Conservation (phyloP, 2,329 filamentous ascomycete genomes). For the Thelonectria discophora region DNA sequence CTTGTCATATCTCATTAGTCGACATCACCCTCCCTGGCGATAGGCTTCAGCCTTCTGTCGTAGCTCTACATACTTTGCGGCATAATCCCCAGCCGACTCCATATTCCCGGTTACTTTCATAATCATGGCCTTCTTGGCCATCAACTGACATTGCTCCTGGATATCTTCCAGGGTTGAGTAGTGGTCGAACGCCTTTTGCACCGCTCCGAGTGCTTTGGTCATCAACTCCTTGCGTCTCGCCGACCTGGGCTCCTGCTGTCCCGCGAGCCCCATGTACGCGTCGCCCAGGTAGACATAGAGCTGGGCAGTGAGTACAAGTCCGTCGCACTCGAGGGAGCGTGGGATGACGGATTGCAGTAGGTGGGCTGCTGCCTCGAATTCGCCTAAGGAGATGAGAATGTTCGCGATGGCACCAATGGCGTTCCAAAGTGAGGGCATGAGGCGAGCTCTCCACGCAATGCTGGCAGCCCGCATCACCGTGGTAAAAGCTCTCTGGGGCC, state of each 20-base stretch:
- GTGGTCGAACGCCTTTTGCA: constrained; percentile 70
- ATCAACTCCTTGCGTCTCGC: constrained; percentile 64
- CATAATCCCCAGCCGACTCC: constrained; percentile 70
- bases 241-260: constrained; percentile 55
- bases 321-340: constrained; percentile 76
- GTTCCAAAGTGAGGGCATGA: constrained; percentile 77
- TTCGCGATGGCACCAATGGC: constrained; percentile 72
- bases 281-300: constrained; percentile 79
- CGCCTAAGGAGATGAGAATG: constrained; percentile 74
- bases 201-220: constrained; percentile 65
- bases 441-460: constrained; percentile 73
- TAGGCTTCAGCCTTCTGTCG: constrained; percentile 51
- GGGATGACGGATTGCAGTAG: constrained; percentile 77
- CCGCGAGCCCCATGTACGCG: constrained; percentile 80
- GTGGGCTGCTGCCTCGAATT: constrained; percentile 72
- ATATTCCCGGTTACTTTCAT: constrained; percentile 75
- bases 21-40: constrained; percentile 35
- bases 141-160: constrained; percentile 77
- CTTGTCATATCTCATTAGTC: constrained; percentile 11
- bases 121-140: constrained; percentile 83
- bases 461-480: constrained; percentile 78
- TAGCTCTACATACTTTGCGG: constrained; percentile 70
- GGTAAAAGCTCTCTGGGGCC: constrained; percentile 79
- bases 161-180: constrained; percentile 73
- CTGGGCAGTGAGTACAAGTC: constrained; percentile 67